phyloP scores from a whole-genome alignment of 163 green algal species.

The Picocystis sp. region DNA sequence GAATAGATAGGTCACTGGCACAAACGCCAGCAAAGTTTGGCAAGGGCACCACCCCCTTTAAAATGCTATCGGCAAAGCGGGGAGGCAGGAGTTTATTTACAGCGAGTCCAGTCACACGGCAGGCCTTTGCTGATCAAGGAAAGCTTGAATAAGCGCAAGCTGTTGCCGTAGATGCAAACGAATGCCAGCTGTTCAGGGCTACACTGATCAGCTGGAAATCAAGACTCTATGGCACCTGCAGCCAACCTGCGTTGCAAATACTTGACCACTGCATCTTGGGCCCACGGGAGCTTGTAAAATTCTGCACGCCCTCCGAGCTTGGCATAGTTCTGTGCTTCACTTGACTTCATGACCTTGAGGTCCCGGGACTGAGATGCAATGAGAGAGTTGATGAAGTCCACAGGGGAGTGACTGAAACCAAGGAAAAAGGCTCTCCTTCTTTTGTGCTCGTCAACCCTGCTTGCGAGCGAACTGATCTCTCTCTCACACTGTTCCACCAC shows the following conservation, averaged over 20 bases:
- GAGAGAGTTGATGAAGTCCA: constrained; percentile 39
- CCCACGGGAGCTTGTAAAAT: constrained; percentile 30
- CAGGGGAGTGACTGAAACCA: constrained; percentile 33
- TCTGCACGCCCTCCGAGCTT: constrained; percentile 13
- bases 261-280: constrained; percentile 31
- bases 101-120: no score
- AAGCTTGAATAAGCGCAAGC: no score
- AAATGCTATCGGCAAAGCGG: no score
- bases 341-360: constrained; percentile 7
- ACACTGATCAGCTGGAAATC: no score
- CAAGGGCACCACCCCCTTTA: no score
- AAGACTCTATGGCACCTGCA: neutral
- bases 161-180: no score
- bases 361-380: constrained; percentile 24
- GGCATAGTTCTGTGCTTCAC: neutral
- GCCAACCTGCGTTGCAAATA: constrained; percentile 16
- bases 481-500: constrained; percentile 12
- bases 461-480: constrained; percentile 11
- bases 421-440: constrained; percentile 35
- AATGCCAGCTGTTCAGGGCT: no score
- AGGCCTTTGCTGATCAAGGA: no score
- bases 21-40: no score
- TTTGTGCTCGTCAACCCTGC: constrained; percentile 26
- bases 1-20: no score
- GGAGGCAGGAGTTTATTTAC: no score